A percentile compares a stretch with the other conserved stretches of the same genome.
phyloP scores from a whole-genome alignment of 2,329 filamentous ascomycete species.

The Botrytis hyacinthi region DNA sequence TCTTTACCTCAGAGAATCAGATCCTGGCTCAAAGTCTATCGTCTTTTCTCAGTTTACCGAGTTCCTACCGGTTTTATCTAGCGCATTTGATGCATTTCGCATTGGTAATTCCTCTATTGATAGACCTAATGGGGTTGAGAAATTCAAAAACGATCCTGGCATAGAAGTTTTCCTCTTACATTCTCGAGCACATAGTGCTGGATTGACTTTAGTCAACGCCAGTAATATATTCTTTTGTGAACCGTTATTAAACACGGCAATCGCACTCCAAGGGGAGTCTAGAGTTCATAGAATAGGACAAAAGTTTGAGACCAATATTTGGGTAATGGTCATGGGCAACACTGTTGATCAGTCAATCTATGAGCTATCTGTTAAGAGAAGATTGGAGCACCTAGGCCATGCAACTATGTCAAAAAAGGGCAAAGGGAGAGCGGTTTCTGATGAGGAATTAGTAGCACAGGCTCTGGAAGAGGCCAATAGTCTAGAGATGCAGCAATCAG shows the following conservation, averaged over 20 bases:
- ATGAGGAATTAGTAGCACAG: conserved; percentile 53
- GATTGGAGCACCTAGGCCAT: conserved; percentile 71
- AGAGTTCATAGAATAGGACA: conserved; percentile 95
- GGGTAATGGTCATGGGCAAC: conserved; percentile 88
- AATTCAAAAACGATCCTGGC: conserved; percentile 71
- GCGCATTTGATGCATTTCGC: conserved; percentile 67
- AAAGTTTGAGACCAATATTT: conserved; percentile 82
- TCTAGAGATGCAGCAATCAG: conserved; percentile 73
- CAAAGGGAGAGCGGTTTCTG: conserved; percentile 44
- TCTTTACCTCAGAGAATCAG: conserved; percentile 78
- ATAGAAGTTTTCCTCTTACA: conserved; percentile 86
- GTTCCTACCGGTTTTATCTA: conserved; percentile 71
- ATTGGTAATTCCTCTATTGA: conserved; percentile 75
- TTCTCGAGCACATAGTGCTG: conserved; percentile 82
- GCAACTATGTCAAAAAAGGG: conserved; percentile 39
- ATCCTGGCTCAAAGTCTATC: conserved; percentile 85
- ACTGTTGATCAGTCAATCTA: conserved; percentile 94
- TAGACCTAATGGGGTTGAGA: conserved; percentile 64
- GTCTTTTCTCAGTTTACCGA: conserved; percentile 90
- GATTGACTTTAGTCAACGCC: conserved; percentile 87
- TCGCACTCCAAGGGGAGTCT: conserved; percentile 93
- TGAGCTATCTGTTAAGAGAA: conserved; percentile 74
- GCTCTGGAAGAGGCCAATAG: conserved; percentile 81
- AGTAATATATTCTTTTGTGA: conserved; percentile 95
- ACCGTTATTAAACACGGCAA: conserved; percentile 85